phyloP scores from a whole-genome alignment of 169 alveolate species.

The Plasmodium adleri region DNA sequence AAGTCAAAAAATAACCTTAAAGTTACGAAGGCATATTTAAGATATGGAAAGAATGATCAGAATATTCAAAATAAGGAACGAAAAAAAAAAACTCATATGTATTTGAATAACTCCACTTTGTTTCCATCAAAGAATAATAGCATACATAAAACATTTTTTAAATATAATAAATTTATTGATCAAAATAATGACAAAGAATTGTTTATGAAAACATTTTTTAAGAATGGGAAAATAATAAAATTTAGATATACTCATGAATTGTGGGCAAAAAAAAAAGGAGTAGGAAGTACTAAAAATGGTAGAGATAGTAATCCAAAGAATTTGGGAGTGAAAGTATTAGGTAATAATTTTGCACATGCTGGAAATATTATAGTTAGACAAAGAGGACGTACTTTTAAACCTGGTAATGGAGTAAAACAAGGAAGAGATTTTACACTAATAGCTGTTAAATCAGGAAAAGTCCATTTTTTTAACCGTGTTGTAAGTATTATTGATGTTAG shows the following conservation, averaged over 20 bases:
- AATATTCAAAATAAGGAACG: neutral
- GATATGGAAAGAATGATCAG: neutral
- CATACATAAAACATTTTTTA: conserved; percentile 6
- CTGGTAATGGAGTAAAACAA: conserved; percentile 88
- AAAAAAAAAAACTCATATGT: neutral
- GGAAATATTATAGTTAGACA: conserved; percentile 90
- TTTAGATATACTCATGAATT: conserved; percentile 29
- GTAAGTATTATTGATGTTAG: conserved; percentile 83
- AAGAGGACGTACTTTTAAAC: conserved; percentile 90
- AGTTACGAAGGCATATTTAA: conserved; percentile 18
- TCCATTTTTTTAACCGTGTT: conserved; percentile 80
- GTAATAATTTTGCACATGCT: conserved; percentile 87
- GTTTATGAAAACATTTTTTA: conserved; percentile 12
- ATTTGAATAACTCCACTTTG: conserved; percentile 5
- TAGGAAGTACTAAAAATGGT: conserved; percentile 92
- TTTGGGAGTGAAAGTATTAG: conserved; percentile 87
- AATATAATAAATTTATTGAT: conserved; percentile 8
- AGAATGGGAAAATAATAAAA: conserved; percentile 15
- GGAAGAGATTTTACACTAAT: conserved; percentile 85
- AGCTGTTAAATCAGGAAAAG: conserved; percentile 82
- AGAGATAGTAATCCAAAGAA: conserved; percentile 89
- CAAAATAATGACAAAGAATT: conserved; percentile 12
- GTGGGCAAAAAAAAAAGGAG: conserved; percentile 89
- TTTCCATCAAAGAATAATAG: conserved; percentile 1
- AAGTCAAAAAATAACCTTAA: conserved; percentile 8